Evolutionary conservation across 768 basidiomycete genomes (phyloP).

Genomic region (Hygrocybe punicea): DNA sequence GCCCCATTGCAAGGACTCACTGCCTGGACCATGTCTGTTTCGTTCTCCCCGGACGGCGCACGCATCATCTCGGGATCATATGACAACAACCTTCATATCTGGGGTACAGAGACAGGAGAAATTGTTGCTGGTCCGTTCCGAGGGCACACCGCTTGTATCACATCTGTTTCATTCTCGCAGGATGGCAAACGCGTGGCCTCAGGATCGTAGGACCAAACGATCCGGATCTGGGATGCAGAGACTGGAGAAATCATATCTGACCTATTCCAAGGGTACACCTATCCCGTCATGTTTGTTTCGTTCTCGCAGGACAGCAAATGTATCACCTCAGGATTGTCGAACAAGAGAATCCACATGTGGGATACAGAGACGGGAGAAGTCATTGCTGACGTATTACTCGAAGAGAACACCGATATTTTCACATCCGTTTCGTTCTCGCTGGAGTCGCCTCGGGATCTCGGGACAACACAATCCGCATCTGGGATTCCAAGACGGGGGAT

Average conservation of each 20-base stretch:
- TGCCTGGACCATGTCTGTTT: background rate
- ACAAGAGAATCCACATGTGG: no score
- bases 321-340: no score
- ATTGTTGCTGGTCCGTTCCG: background rate
- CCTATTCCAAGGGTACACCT: background rate
- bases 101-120: constrained; percentile 19
- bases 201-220: no score
- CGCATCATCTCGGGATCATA: constrained; percentile 14
- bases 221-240: no score
- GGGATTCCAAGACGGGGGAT: background rate
- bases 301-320: constrained; percentile 2
- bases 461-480: background rate
- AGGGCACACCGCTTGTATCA: background rate
- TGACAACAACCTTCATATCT: constrained; percentile 2
- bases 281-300: constrained; percentile 14
- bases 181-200: no score
- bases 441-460: background rate
- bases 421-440: no score
- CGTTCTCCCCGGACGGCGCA: constrained; percentile 16
- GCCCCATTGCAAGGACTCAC: no score
- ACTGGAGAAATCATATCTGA: constrained; percentile 14
- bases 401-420: no score
- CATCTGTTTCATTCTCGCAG: constrained; percentile 15
- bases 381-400: no score
- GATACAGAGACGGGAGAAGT: no score